Conservation (phyloP, 2,329 filamentous ascomycete genomes). For the Xylaria sp. region DNA sequence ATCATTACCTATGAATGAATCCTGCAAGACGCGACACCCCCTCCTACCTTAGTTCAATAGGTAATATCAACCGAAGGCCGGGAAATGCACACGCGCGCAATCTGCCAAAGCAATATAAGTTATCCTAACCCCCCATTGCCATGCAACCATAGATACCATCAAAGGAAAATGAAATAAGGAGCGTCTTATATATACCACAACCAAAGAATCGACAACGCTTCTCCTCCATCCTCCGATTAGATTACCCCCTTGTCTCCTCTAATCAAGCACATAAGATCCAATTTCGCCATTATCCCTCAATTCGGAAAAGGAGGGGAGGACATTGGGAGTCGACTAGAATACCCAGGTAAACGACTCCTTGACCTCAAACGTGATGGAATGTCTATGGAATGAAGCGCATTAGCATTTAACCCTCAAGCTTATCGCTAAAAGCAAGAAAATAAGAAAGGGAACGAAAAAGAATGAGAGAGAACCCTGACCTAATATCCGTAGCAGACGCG, state of each 20-base stretch:
- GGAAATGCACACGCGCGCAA: conserved; percentile 5
- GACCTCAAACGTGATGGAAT: conserved; percentile 64
- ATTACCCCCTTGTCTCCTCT: neutral
- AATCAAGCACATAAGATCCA: neutral
- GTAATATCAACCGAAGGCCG: neutral
- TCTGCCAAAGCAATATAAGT: conserved; percentile 16
- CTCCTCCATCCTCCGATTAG: neutral
- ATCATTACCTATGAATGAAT: conserved; percentile 5
- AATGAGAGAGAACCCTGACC: no score
- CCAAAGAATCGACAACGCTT: neutral
- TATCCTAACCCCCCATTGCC: conserved; percentile 19
- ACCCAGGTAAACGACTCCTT: conserved; percentile 73
- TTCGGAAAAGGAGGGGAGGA: no score
- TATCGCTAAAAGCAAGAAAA: neutral
- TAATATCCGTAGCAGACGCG: conserved; percentile 70
- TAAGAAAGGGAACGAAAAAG: neutral
- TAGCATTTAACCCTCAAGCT: conserved; percentile 30
- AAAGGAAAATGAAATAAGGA: conserved; percentile 13
- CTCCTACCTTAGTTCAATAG: neutral
- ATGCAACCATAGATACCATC: conserved; percentile 19
- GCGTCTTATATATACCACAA: conserved; percentile 5
- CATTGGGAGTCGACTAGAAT: conserved; percentile 54
- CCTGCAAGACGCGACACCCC: neutral
- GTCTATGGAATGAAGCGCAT: conserved; percentile 50
- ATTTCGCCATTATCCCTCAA: neutral